Percentiles rank a stretch among this genome's conserved stretches.
Evolutionary conservation across 371 early-diverging fungal genomes (phyloP).

Genomic region (Nosema muscidifuracis): DNA sequence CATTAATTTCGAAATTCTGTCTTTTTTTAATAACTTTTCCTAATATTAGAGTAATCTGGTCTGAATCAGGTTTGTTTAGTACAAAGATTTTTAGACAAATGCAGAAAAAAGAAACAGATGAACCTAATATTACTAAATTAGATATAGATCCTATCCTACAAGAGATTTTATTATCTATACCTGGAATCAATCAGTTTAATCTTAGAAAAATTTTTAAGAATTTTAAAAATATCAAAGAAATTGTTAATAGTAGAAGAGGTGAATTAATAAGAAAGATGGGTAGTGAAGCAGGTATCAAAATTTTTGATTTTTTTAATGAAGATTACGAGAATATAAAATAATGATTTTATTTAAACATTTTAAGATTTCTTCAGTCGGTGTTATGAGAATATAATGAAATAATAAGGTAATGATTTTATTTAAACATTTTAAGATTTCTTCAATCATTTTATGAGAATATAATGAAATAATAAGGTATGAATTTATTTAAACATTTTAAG

Average conservation of each 20-base stretch:
- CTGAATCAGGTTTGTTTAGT: conserved; percentile 56
- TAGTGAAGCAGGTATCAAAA: not conserved
- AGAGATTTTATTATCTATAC: conserved; percentile 44
- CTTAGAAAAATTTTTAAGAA: conserved; percentile 17
- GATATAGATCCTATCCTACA: conserved; percentile 36
- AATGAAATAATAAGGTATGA: not conserved
- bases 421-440: not conserved
- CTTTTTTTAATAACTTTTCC: conserved; percentile 76
- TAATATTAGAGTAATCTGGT: conserved; percentile 76
- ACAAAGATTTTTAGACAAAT: conserved; percentile 44
- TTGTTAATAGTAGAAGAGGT: conserved; percentile 3
- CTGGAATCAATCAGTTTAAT: conserved; percentile 42
- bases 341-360: not conserved
- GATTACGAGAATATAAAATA: not conserved
- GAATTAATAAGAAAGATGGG: conserved; percentile 26
- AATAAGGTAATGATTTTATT: not conserved
- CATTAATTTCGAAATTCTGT: conserved; percentile 66
- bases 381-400: not conserved
- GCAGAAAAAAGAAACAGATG: conserved; percentile 27
- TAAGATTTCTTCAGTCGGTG: no score
- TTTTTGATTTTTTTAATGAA: conserved; percentile 43
- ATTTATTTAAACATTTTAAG: not conserved
- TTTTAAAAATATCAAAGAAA: conserved; percentile 49
- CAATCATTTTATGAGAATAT: no score
- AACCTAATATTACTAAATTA: not conserved